phyloP scores from a whole-genome alignment of 139 green algal species.

The Mesotaenium endlicherianum region DNA sequence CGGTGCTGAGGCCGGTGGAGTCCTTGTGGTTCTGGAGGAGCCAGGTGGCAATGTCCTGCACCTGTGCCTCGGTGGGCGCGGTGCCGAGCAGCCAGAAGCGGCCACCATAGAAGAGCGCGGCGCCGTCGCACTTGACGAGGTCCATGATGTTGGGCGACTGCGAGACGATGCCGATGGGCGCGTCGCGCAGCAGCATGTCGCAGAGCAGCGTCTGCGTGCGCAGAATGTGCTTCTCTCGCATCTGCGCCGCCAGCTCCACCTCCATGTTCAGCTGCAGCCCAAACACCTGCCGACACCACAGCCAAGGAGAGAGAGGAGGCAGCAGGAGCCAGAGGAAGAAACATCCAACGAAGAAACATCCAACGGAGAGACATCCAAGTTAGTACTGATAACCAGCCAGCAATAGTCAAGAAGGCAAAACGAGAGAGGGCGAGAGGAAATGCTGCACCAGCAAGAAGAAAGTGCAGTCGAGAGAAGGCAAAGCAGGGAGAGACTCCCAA shows the following conservation, averaged over 20 bases:
- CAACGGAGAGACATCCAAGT: background rate
- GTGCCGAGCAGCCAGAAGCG: constrained; percentile 48
- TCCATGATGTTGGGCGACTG: constrained; percentile 56
- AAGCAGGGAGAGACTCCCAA: too few relatives aligned
- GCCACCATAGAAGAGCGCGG: constrained; percentile 41
- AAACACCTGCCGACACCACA: constrained; percentile 37
- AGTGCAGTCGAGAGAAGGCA: too few relatives aligned
- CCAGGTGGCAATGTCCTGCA: constrained; percentile 41
- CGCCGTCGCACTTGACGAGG: constrained; percentile 51
- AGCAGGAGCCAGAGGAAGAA: background rate
- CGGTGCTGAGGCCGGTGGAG: constrained; percentile 48
- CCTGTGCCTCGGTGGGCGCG: constrained; percentile 42
- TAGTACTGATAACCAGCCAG: background rate
- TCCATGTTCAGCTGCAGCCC: constrained; percentile 54
- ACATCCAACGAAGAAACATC: background rate
- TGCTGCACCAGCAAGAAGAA: too few relatives aligned
- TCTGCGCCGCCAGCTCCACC: constrained; percentile 47
- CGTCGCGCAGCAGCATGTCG: constrained; percentile 54
- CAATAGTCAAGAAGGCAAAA: background rate
- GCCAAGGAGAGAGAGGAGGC: background rate
- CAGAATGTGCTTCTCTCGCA: constrained; percentile 53
- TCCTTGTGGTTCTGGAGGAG: constrained; percentile 45
- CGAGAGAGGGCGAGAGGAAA: too few relatives aligned
- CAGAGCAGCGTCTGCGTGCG: constrained; percentile 55
- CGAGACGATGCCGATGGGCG: constrained; percentile 51